Base-by-base conservation (phyloP, 371 early-diverging fungal genomes). In the Dichotomocladium elegans region DNA sequence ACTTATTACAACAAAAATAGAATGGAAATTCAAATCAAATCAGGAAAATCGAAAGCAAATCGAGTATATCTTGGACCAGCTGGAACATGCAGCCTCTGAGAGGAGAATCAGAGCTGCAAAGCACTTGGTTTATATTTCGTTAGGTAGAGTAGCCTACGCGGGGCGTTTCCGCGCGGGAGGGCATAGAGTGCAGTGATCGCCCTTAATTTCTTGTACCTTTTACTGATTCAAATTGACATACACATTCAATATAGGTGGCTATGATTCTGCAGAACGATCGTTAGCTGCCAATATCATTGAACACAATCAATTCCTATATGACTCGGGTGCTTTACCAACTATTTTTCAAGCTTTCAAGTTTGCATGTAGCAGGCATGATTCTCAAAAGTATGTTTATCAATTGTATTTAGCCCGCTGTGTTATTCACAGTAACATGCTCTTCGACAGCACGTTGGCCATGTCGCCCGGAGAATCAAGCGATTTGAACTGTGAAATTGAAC, bases 401-500 rank as follows among this genome's bases (percentile, higher is more conserved):
- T 37, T 12, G 2, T 9, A n/a, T n/a, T n/a, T n/a, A n/a, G n/a
- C n/a, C n/a, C n/a, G n/a, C n/a, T n/a, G n/a, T n/a, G n/a, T n/a
- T n/a, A n/a, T n/a, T n/a, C n/a, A n/a, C n/a, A n/a, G n/a, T n/a
- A n/a, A n/a, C n/a, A n/a, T n/a, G n/a, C n/a, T n/a, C n/a, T n/a
- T n/a, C n/a, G n/a, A n/a, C n/a, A n/a, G n/a, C n/a, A n/a, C n/a
- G n/a, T n/a, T n/a, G n/a, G n/a, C n/a, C n/a, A n/a, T 37, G 9
- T 37, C 55, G 25, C 11, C 22, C 2, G 76, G 72, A 19, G 46
- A 64, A 14, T 64, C 70, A 46, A 53, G 50, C 12, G 65, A 63
- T 14, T 59, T 83, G 9, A 79, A 81, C 41, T 57, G 64, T 1
- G 89, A 90, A 47, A 81, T 83, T 34, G 77, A 81, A 12, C 61